A percentile compares a stretch with the other conserved stretches of the same genome.
Conservation (phyloP, 495 filamentous ascomycete genomes). For the Lasiosphaeria miniovina region DNA sequence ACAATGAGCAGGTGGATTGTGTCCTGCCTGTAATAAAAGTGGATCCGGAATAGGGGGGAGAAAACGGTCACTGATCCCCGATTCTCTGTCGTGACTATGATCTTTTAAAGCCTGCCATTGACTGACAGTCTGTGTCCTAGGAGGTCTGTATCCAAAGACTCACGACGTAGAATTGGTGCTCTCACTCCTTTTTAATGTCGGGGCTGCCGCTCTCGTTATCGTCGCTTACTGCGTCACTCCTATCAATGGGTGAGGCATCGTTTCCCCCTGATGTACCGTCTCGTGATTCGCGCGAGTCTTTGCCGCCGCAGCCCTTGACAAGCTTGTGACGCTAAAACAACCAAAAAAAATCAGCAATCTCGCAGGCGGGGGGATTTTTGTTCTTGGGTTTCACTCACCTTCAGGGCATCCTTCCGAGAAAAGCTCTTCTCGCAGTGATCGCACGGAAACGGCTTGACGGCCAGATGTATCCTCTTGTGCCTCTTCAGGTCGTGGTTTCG, state of each 20-base stretch:
- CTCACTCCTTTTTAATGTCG: conserved; percentile 7
- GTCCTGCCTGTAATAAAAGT: too few relatives aligned
- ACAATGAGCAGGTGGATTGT: too few relatives aligned
- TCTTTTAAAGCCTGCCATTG: too few relatives aligned
- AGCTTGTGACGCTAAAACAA: conserved; percentile 76
- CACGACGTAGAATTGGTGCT: too few relatives aligned
- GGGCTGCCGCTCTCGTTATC: conserved; percentile 9
- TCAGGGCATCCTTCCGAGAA: conserved; percentile 92
- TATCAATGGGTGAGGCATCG: conserved; percentile 4
- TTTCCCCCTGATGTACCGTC: neutral
- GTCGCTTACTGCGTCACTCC: conserved; percentile 3
- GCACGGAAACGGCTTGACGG: conserved; percentile 94
- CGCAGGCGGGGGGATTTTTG: too few relatives aligned
- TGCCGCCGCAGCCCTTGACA: conserved; percentile 85
- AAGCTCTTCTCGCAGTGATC: conserved; percentile 94
- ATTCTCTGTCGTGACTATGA: too few relatives aligned
- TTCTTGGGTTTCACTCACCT: conserved; percentile 54
- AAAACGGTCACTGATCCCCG: too few relatives aligned
- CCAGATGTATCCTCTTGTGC: conserved; percentile 91
- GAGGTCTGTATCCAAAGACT: too few relatives aligned
- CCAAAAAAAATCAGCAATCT: conserved; percentile 9
- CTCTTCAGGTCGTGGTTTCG: conserved; percentile 95
- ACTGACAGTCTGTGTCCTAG: too few relatives aligned
- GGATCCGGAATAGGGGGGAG: too few relatives aligned
- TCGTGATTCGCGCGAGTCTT: conserved; percentile 12